Percentiles rank a stretch among this genome's conserved stretches.
These are phyloP conservation scores for Annulohypoxylon bovei DNA, from an alignment of 495 filamentous ascomycete species.

Conservation along the genomic window DNA sequence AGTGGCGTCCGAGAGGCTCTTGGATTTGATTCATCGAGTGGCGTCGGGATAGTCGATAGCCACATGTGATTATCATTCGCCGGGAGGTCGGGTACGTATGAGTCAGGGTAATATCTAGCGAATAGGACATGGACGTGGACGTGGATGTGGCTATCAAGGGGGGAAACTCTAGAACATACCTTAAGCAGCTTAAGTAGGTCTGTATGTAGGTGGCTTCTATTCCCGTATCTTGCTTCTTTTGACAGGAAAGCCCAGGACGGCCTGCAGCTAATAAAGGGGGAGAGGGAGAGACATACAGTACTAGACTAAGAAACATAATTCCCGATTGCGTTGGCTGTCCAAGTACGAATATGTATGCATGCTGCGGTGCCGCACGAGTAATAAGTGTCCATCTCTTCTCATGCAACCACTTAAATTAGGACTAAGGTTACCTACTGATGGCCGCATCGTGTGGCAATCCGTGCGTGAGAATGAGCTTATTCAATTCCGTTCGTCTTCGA, in stretches of 20 bases:
- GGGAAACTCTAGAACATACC: slow-evolving; percentile 1
- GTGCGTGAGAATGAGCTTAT: slow-evolving; percentile 43
- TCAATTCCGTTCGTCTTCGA: slow-evolving; percentile 25
- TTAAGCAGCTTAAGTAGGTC: too few species aligned
- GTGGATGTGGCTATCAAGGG: slow-evolving; percentile 6
- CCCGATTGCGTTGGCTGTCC: slow-evolving; percentile 45
- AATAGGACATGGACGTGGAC: slow-evolving; percentile 26
- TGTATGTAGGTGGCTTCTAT: background rate
- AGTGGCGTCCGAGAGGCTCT: slow-evolving; percentile 29
- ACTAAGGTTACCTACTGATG: slow-evolving; percentile 19
- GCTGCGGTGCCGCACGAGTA: slow-evolving; percentile 36
- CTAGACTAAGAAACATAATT: slow-evolving; percentile 37
- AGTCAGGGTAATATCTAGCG: slow-evolving; percentile 41
- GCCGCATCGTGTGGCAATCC: slow-evolving; percentile 40
- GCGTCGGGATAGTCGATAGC: slow-evolving; percentile 26
- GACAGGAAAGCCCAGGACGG: background rate
- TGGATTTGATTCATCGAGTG: slow-evolving; percentile 32
- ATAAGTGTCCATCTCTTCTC: slow-evolving; percentile 15
- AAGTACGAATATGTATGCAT: slow-evolving; percentile 35
- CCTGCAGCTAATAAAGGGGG: slow-evolving; percentile 23
- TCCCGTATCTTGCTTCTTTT: slow-evolving; percentile 26
- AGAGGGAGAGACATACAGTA: slow-evolving; percentile 29
- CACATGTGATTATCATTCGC: slow-evolving; percentile 34
- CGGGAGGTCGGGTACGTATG: slow-evolving; percentile 21
- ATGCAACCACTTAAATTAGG: slow-evolving; percentile 31